Conservation (phyloP, 1,284 basidiomycete genomes). For the Ganoderma sinense region DNA sequence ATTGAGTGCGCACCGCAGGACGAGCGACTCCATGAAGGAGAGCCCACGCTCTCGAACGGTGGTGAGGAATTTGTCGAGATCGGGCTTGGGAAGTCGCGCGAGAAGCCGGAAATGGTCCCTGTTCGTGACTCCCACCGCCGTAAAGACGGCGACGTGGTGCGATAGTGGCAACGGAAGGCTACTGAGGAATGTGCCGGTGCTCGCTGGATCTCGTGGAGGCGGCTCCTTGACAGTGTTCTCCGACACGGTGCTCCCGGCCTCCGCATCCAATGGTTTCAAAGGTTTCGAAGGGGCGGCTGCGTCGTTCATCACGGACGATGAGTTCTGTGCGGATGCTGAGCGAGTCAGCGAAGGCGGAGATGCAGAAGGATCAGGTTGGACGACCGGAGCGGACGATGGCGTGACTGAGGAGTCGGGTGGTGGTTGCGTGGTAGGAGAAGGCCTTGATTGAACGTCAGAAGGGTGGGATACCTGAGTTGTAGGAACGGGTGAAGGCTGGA, state of each 20-base stretch:
- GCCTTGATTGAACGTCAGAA: not conserved
- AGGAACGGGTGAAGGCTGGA: not conserved
- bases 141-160: not conserved
- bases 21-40: slow-evolving; percentile 23
- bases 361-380: not conserved
- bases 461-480: not conserved
- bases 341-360: not conserved
- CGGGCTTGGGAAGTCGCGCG: not conserved
- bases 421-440: not conserved
- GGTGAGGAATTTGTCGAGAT: not conserved
- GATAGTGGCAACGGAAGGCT: not conserved
- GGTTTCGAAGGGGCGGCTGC: not conserved
- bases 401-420: too few species aligned
- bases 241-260: not conserved
- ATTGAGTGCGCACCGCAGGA: slow-evolving; percentile 16
- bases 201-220: not conserved
- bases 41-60: slow-evolving; percentile 12
- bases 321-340: not conserved
- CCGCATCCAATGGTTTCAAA: not conserved
- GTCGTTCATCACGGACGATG: not conserved
- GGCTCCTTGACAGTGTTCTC: not conserved
- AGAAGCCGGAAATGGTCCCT: not conserved
- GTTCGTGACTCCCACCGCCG: not conserved
- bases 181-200: not conserved
- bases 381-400: not conserved